Evolutionary conservation across 768 basidiomycete genomes (phyloP).

Genomic region (Suillus occidentalis): DNA sequence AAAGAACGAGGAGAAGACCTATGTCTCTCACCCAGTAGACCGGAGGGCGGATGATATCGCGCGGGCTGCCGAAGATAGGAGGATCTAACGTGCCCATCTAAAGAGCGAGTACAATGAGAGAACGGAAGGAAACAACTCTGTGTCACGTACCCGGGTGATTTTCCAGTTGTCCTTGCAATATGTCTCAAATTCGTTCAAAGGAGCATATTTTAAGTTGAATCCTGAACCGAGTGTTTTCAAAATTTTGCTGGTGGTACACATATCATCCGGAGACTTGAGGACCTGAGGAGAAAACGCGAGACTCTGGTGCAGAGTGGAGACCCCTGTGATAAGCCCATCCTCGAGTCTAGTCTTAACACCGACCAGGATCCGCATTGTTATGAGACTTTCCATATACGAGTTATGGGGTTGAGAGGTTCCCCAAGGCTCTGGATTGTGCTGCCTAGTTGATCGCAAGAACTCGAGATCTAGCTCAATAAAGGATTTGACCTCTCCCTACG

Average conservation of each 20-base stretch:
- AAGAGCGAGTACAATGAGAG: too few relatives aligned
- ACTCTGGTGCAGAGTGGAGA: conserved; percentile 7
- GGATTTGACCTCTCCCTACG: conserved; percentile 6
- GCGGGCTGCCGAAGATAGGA: not conserved
- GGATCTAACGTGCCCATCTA: too few relatives aligned
- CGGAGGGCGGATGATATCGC: conserved; percentile 1
- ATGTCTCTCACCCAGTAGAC: too few relatives aligned
- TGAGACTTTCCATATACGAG: not conserved
- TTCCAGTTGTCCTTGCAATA: conserved; percentile 7
- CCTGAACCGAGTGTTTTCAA: not conserved
- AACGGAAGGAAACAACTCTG: too few relatives aligned
- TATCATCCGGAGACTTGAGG: conserved; percentile 1
- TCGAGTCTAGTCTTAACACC: conserved; percentile 7
- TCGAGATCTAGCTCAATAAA: conserved; percentile 9
- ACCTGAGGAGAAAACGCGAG: not conserved
- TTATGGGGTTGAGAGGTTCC: conserved; percentile 10
- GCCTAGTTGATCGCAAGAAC: conserved; percentile 4
- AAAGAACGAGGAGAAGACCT: too few relatives aligned
- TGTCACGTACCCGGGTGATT: not conserved
- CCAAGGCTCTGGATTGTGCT: conserved; percentile 4
- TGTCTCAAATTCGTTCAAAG: conserved; percentile 8
- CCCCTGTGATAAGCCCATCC: not conserved
- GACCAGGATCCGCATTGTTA: not conserved
- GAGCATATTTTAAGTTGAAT: not conserved
- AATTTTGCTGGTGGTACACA: conserved; percentile 1